Conservation (phyloP, 202 grass and related monocot species). For the Hordeum pubiflorum region DNA sequence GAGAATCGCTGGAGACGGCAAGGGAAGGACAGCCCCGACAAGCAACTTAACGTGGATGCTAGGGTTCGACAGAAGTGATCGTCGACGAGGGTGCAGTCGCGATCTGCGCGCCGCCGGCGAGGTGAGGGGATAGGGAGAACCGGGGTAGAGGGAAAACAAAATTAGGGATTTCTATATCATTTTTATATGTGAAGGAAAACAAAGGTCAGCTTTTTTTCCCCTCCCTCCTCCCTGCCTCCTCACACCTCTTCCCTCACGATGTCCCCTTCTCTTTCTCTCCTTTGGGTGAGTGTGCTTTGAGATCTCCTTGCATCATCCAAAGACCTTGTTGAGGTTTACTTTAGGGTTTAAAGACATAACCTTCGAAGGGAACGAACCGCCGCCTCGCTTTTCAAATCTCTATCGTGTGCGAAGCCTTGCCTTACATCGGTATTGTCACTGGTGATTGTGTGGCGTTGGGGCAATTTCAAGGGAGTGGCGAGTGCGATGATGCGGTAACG, state of each 20-base stretch:
- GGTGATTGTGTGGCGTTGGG: no score
- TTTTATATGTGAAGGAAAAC: conserved; percentile 17
- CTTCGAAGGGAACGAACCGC: no score
- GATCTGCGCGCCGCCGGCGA: conserved; percentile 40
- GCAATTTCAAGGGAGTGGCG: no score
- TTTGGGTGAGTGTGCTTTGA: no score
- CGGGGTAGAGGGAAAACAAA: neutral
- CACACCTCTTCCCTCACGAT: neutral
- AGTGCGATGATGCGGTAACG: no score
- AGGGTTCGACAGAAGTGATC: neutral
- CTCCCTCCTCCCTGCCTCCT: neutral
- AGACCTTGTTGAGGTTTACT: no score
- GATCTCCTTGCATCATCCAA: no score
- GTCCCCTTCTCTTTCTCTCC: neutral
- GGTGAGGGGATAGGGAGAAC: conserved; percentile 6
- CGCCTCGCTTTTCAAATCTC: no score
- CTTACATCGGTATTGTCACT: no score
- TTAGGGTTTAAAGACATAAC: no score
- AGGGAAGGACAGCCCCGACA: neutral
- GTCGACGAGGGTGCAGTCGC: neutral
- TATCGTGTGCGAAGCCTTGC: no score
- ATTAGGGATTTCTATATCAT: neutral
- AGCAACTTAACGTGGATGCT: conserved; percentile 1
- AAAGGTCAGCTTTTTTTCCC: neutral
- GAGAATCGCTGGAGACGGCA: neutral